Percentiles rank a stretch among this genome's conserved stretches.
Conservation (phyloP, 345 rosid genomes). For the Barbarea vulgaris region DNA sequence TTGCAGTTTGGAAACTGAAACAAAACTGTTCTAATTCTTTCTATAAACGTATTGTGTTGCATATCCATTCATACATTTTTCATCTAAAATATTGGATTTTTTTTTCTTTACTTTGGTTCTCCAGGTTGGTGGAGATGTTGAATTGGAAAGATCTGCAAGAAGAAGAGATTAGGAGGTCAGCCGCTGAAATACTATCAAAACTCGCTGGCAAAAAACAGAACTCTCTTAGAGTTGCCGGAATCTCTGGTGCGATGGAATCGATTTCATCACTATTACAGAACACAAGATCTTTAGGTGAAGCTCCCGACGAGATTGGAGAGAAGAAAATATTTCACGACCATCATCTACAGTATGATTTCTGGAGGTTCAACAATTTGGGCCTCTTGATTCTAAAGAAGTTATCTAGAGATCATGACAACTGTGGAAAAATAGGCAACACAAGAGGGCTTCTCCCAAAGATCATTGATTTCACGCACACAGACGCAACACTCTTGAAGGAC, state of each 20-base stretch:
- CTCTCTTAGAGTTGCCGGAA: constrained; percentile 75
- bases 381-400: constrained; percentile 79
- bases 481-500: constrained; percentile 54
- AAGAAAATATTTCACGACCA: constrained; percentile 48
- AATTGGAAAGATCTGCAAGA: constrained; percentile 92
- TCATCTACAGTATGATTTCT: constrained; percentile 60
- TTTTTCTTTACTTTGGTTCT: too few species aligned
- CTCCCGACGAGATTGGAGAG: constrained; percentile 79
- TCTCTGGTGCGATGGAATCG: constrained; percentile 94
- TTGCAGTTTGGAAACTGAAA: background rate
- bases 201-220: constrained; percentile 80
- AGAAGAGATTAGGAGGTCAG: constrained; percentile 77
- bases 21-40: background rate
- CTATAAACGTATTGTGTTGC: background rate
- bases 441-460: constrained; percentile 88
- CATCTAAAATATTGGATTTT: too few species aligned
- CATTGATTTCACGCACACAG: constrained; percentile 72
- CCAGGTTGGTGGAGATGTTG: constrained; percentile 76
- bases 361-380: constrained; percentile 79
- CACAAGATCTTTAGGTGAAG: constrained; percentile 46
- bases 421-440: constrained; percentile 90
- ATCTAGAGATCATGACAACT: constrained; percentile 84
- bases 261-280: constrained; percentile 79
- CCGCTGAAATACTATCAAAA: constrained; percentile 75
- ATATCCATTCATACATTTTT: background rate